Percentiles rank a stretch among this genome's conserved stretches.
Evolutionary conservation across 106 monocot species (phyloP).

Genomic region (Allium sativum): DNA sequence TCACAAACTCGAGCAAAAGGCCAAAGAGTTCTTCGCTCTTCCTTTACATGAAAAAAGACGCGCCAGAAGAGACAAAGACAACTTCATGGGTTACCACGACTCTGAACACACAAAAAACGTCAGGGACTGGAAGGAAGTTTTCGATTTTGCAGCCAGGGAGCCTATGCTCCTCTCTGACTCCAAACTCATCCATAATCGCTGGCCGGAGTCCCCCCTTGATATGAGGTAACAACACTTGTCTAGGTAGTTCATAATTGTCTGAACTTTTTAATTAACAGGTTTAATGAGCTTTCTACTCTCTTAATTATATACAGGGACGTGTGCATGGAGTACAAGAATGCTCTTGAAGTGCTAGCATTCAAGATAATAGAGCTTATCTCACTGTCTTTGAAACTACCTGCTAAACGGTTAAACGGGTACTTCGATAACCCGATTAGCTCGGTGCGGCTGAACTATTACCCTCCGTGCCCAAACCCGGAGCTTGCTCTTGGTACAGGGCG

Average conservation of each 20-base stretch:
- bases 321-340: slow-evolving; percentile 23
- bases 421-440: slow-evolving; percentile 33
- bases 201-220: slow-evolving; percentile 15
- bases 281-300: too few relatives aligned
- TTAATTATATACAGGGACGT: slow-evolving; percentile 15
- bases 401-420: slow-evolving; percentile 35
- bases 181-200: slow-evolving; percentile 10
- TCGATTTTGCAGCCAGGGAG: slow-evolving; percentile 11
- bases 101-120: slow-evolving; percentile 36
- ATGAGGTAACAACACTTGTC: background rate
- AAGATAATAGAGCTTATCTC: slow-evolving; percentile 52
- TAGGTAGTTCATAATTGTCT: too few relatives aligned
- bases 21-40: slow-evolving; percentile 18
- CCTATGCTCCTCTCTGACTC: background rate
- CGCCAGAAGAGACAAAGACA: slow-evolving; percentile 16
- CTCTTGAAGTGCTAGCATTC: slow-evolving; percentile 33
- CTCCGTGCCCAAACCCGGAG: slow-evolving; percentile 47
- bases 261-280: too few relatives aligned
- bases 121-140: slow-evolving; percentile 37
- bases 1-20: background rate
- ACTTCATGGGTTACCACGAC: slow-evolving; percentile 23
- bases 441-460: slow-evolving; percentile 63
- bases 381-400: slow-evolving; percentile 22
- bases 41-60: slow-evolving; percentile 24
- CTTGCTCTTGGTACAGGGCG: slow-evolving; percentile 69